These are phyloP conservation scores for Arabis alpina DNA, from an alignment of 345 rosid genomes.

Conservation along the genomic window DNA sequence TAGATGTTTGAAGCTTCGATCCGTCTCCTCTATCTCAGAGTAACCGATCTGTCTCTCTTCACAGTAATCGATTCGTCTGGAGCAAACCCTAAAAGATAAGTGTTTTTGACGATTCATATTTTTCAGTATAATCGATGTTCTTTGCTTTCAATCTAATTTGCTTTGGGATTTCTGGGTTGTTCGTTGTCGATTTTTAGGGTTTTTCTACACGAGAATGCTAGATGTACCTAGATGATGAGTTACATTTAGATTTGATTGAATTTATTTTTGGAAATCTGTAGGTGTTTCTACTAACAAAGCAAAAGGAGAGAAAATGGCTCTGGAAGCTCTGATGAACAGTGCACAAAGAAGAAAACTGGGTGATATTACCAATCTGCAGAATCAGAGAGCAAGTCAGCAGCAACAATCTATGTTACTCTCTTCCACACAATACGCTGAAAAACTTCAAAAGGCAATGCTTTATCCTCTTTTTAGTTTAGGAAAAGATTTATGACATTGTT, in stretches of 20 bases:
- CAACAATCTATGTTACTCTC: no score
- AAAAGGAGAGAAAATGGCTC: slow-evolving; percentile 42
- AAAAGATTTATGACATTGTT: background rate
- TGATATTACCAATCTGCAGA: slow-evolving; percentile 64
- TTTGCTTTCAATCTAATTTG: slow-evolving; percentile 4
- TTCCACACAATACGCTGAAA: slow-evolving; percentile 47
- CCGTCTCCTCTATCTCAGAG: no score
- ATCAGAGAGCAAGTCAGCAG: slow-evolving; percentile 40
- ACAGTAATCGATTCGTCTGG: no score
- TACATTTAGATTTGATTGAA: slow-evolving; percentile 21
- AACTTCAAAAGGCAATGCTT: slow-evolving; percentile 54
- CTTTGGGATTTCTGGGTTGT: slow-evolving; percentile 5
- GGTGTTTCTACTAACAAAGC: slow-evolving; percentile 38
- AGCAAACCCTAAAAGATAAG: no score
- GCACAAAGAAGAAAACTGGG: slow-evolving; percentile 51
- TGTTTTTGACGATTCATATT: no score
- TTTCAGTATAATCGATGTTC: no score
- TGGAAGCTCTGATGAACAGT: slow-evolving; percentile 42
- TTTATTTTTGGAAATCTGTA: slow-evolving; percentile 7
- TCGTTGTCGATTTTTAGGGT: slow-evolving; percentile 6
- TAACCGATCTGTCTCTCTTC: no score
- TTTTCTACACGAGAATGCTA: background rate
- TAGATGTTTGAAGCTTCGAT: no score
- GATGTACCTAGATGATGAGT: background rate
- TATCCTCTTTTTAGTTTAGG: background rate